These are phyloP conservation scores for Ilyonectria mors-panacis DNA, from an alignment of 2,329 filamentous ascomycete species.

Conservation along the genomic window DNA sequence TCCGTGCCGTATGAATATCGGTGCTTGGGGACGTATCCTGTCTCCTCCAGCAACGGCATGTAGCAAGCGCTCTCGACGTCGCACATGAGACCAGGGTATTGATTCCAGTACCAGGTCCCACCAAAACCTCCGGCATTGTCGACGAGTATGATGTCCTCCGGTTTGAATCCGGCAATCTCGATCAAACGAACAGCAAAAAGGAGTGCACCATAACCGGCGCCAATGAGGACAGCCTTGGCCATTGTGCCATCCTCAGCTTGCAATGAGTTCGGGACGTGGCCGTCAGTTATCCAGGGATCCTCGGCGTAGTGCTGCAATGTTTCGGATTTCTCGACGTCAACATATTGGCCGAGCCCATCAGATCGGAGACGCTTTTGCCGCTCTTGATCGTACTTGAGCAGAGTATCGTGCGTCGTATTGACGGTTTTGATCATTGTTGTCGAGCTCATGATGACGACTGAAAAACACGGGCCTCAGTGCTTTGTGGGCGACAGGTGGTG, in stretches of 20 bases:
- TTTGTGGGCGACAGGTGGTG: no score
- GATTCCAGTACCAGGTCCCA: conserved; percentile 68
- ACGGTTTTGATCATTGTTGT: no score
- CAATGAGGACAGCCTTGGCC: conserved; percentile 1
- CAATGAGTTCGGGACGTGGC: neutral
- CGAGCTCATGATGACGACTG: no score
- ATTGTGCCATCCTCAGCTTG: neutral
- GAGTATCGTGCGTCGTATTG: no score
- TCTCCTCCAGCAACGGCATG: conserved; percentile 73
- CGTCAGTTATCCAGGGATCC: conserved; percentile 7
- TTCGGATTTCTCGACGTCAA: neutral
- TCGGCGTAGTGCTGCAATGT: neutral
- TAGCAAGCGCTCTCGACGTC: conserved; percentile 75
- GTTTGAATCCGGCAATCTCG: neutral
- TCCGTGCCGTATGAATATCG: conserved; percentile 62
- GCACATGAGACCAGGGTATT: conserved; percentile 66
- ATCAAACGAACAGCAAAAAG: conserved; percentile 4
- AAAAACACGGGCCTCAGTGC: no score
- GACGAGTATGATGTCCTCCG: conserved; percentile 35
- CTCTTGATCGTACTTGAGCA: conserved; percentile 1
- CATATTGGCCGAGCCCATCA: conserved; percentile 5
- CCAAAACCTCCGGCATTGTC: conserved; percentile 62
- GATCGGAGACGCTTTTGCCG: neutral
- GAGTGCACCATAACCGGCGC: conserved; percentile 1
- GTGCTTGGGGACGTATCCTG: conserved; percentile 69